phyloP scores from a whole-genome alignment of 1,284 basidiomycete species.

The Wallemia mellicola region DNA sequence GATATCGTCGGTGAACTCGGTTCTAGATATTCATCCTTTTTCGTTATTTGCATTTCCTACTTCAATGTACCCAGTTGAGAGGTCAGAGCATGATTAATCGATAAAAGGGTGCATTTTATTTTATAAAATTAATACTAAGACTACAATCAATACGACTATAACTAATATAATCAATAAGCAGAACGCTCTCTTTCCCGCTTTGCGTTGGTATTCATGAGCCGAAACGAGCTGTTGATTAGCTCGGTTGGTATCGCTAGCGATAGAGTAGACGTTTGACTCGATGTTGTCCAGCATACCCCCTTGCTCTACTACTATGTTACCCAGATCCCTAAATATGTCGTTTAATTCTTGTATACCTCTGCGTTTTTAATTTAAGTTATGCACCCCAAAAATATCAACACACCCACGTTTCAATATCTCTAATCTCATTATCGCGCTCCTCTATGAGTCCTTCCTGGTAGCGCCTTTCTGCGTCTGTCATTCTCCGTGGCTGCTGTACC shows the following conservation, averaged over 20 bases:
- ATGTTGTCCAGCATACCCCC: slow-evolving; percentile 92
- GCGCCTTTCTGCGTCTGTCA: slow-evolving; percentile 67
- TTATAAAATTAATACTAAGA: slow-evolving; percentile 45
- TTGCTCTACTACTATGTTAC: slow-evolving; percentile 79
- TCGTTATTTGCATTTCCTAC: background rate
- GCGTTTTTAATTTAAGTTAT: background rate
- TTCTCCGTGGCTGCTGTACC: slow-evolving; percentile 19
- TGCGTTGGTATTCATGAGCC: slow-evolving; percentile 81
- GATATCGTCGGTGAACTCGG: background rate
- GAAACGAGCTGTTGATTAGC: slow-evolving; percentile 66
- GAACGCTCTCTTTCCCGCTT: slow-evolving; percentile 60
- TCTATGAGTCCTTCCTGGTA: slow-evolving; percentile 89
- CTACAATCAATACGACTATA: slow-evolving; percentile 60
- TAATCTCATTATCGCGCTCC: slow-evolving; percentile 79
- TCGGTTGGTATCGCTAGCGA: slow-evolving; percentile 50
- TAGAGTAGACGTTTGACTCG: slow-evolving; percentile 68
- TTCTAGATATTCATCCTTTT: background rate
- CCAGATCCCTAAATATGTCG: slow-evolving; percentile 89
- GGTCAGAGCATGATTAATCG: background rate
- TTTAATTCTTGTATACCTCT: slow-evolving; percentile 75
- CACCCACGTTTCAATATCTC: slow-evolving; percentile 52
- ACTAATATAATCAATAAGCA: slow-evolving; percentile 68
- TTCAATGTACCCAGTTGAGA: background rate
- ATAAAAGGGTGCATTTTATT: background rate
- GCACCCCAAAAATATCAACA: background rate